Evolutionary conservation across 257 asterid species (phyloP).

Genomic region (Asclepias syriaca): DNA sequence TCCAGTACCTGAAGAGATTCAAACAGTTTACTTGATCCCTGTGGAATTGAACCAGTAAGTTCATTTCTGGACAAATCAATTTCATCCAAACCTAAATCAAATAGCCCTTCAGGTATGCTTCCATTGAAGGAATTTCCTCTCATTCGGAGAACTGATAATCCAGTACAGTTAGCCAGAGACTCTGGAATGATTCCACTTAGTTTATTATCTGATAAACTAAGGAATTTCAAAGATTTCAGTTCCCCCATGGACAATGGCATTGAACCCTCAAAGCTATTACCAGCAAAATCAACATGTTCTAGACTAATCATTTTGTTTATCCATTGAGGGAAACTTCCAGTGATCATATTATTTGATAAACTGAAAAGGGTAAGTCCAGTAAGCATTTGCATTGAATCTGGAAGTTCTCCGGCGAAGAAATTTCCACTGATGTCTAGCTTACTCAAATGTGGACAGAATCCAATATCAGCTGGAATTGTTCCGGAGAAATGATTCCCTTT

Average conservation of each 20-base stretch:
- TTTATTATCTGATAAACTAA: conserved; percentile 41
- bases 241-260: conserved; percentile 54
- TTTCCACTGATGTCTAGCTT: conserved; percentile 52
- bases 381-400: conserved; percentile 50
- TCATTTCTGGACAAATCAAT: conserved; percentile 69
- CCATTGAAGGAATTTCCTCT: conserved; percentile 55
- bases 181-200: conserved; percentile 52
- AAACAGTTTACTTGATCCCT: conserved; percentile 47
- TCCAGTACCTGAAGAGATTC: conserved; percentile 60
- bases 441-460: conserved; percentile 62
- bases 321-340: conserved; percentile 79
- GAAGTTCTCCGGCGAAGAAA: conserved; percentile 42
- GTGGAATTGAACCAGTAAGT: conserved; percentile 55
- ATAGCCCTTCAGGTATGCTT: conserved; percentile 52
- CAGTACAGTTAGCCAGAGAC: conserved; percentile 34
- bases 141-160: conserved; percentile 45
- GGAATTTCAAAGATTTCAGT: conserved; percentile 36
- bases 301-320: conserved; percentile 41
- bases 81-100: conserved; percentile 57
- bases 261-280: conserved; percentile 49
- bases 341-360: conserved; percentile 42
- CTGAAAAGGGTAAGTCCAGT: conserved; percentile 34
- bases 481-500: conserved; percentile 63
- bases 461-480: conserved; percentile 58
- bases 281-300: conserved; percentile 49